phyloP scores from a whole-genome alignment of 2,329 filamentous ascomycete species.

The Penicillium sp. region DNA sequence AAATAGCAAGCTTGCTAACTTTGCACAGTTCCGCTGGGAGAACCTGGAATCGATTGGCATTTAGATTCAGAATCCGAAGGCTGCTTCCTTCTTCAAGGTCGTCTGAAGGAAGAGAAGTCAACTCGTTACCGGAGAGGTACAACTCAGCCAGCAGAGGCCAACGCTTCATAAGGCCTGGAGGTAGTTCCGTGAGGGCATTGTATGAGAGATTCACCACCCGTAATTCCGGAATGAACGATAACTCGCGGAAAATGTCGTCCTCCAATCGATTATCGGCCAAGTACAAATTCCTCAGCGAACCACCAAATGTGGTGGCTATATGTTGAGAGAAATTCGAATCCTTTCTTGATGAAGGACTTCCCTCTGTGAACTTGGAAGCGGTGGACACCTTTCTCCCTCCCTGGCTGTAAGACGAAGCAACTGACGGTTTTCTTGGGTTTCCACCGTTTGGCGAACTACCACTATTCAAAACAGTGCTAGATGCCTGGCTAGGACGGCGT shows the following conservation, averaged over 20 bases:
- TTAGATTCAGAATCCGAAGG: constrained; percentile 89
- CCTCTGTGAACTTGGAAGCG: constrained; percentile 70
- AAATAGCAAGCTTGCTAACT: constrained; percentile 85
- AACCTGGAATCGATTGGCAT: constrained; percentile 97
- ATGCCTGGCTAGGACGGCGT: constrained; percentile 83
- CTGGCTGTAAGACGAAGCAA: constrained; percentile 79
- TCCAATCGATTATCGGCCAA: constrained; percentile 93
- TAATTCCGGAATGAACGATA: constrained; percentile 80
- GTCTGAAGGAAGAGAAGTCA: constrained; percentile 89
- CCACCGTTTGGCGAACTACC: constrained; percentile 70
- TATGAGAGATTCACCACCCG: constrained; percentile 92
- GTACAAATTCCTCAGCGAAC: constrained; percentile 80
- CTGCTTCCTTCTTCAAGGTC: constrained; percentile 89
- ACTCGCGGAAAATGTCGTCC: constrained; percentile 93
- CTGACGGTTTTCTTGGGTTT: constrained; percentile 74
- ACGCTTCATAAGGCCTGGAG: constrained; percentile 81
- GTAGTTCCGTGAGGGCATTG: constrained; percentile 92
- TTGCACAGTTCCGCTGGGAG: constrained; percentile 94
- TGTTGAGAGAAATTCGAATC: constrained; percentile 85
- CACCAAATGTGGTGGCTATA: constrained; percentile 83
- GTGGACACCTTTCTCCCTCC: constrained; percentile 85
- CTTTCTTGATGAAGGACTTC: constrained; percentile 70
- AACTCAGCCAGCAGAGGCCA: constrained; percentile 91
- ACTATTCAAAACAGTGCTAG: constrained; percentile 74
- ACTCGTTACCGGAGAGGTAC: constrained; percentile 92